Evolutionary conservation across 257 asterid genomes (phyloP).

Genomic region (Leonotis leonurus): DNA sequence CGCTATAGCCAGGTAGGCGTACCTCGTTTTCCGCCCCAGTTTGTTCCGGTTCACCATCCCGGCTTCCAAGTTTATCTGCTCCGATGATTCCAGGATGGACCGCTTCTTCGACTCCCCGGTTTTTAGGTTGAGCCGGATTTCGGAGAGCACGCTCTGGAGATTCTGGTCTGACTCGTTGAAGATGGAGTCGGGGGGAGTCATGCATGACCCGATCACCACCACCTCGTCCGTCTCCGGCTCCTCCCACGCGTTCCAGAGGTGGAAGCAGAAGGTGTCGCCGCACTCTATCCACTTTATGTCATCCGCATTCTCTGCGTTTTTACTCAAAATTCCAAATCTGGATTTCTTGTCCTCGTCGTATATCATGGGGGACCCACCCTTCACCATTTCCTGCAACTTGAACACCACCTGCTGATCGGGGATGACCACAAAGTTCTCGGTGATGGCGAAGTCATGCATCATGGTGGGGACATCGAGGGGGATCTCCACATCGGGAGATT

Average conservation of each 20-base stretch:
- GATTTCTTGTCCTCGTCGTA: slow-evolving; percentile 50
- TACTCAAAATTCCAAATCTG: slow-evolving; percentile 44
- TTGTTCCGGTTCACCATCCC: slow-evolving; percentile 65
- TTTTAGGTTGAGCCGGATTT: slow-evolving; percentile 52
- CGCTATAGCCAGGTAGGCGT: slow-evolving; percentile 53
- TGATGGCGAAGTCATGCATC: slow-evolving; percentile 79
- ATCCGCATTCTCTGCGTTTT: slow-evolving; percentile 20
- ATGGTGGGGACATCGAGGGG: slow-evolving; percentile 48
- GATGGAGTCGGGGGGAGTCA: slow-evolving; percentile 71
- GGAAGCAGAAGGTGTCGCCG: slow-evolving; percentile 55
- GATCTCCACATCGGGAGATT: slow-evolving; percentile 43
- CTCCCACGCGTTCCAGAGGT: slow-evolving; percentile 77
- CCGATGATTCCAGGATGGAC: slow-evolving; percentile 22
- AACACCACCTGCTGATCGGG: slow-evolving; percentile 82
- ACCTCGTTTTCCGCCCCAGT: slow-evolving; percentile 53
- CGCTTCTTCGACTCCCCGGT: slow-evolving; percentile 44
- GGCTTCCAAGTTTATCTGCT: slow-evolving; percentile 54
- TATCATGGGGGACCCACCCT: slow-evolving; percentile 58
- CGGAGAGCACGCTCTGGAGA: slow-evolving; percentile 38
- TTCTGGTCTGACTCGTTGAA: slow-evolving; percentile 57
- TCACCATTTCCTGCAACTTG: slow-evolving; percentile 61
- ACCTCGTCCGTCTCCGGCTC: slow-evolving; percentile 55
- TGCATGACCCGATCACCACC: slow-evolving; percentile 72
- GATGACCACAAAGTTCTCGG: slow-evolving; percentile 51
- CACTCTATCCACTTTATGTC: slow-evolving; percentile 49